These are phyloP conservation scores for Pleomassaria siparia DNA, from an alignment of 2,329 filamentous ascomycete species.

Conservation along the genomic window DNA sequence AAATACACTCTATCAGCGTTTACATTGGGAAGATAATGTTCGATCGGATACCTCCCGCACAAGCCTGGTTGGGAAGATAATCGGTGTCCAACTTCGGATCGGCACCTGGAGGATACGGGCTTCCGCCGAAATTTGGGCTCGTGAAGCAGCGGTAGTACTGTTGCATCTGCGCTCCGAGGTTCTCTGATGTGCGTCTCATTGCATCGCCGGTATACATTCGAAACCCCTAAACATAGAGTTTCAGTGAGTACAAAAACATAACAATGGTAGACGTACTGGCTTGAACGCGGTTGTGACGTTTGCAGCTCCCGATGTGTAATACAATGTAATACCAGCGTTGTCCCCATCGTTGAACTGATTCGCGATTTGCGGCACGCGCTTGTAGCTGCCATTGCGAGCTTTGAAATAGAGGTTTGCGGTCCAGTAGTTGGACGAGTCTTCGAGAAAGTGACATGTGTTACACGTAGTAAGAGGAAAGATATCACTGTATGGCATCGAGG, in stretches of 20 bases:
- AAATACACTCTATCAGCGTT: conserved; percentile 9
- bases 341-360: conserved; percentile 24
- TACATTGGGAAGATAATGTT: conserved; percentile 52
- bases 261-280: conserved; percentile 10
- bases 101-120: conserved; percentile 28
- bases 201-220: conserved; percentile 31
- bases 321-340: conserved; percentile 28
- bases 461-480: conserved; percentile 21
- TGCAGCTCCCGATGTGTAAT: conserved; percentile 26
- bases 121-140: conserved; percentile 40
- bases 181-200: conserved; percentile 11
- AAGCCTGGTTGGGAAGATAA: conserved; percentile 19
- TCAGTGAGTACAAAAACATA: neutral
- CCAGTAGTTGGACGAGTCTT: conserved; percentile 27
- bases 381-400: conserved; percentile 28
- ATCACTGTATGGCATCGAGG: conserved; percentile 16
- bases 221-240: conserved; percentile 16
- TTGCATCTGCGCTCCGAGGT: conserved; percentile 28
- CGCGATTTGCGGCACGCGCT: conserved; percentile 31
- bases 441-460: conserved; percentile 11
- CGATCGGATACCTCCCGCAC: conserved; percentile 47
- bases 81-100: conserved; percentile 35
- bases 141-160: conserved; percentile 50
- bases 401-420: conserved; percentile 31
- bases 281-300: conserved; percentile 22